Evolutionary conservation across 169 alveolate genomes (phyloP).

Genomic region (Plasmodium sp.): DNA sequence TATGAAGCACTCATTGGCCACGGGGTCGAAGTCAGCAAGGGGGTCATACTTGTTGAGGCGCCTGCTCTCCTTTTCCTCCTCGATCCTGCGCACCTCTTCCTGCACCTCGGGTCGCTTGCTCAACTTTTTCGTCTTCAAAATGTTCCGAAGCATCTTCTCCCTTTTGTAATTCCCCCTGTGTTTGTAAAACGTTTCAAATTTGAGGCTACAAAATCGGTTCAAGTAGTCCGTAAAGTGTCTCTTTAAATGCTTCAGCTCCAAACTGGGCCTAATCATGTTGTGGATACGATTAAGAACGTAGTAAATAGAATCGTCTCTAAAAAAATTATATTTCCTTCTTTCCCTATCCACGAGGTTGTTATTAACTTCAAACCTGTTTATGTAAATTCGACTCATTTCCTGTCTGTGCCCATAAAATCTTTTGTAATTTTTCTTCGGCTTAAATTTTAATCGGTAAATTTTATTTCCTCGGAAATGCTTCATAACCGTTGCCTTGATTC

Average conservation of each 20-base stretch:
- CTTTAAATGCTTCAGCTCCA: conserved; percentile 48
- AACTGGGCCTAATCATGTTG: conserved; percentile 67
- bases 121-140: conserved; percentile 64
- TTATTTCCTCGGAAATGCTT: conserved; percentile 90
- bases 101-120: conserved; percentile 68
- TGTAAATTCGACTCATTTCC: conserved; percentile 82
- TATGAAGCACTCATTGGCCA: conserved; percentile 48
- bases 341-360: conserved; percentile 29
- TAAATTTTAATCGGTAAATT: conserved; percentile 81
- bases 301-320: conserved; percentile 47
- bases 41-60: conserved; percentile 67
- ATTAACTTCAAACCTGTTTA: conserved; percentile 75
- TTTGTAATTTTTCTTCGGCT: conserved; percentile 87
- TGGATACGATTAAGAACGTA: conserved; percentile 66
- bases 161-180: conserved; percentile 71
- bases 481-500: conserved; percentile 83
- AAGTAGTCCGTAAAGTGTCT: conserved; percentile 31
- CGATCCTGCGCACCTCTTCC: conserved; percentile 62
- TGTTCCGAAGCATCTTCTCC: conserved; percentile 59
- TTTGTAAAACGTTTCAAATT: conserved; percentile 68
- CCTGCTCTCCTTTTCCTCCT: conserved; percentile 37
- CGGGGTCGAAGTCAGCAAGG: conserved; percentile 62
- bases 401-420: conserved; percentile 85
- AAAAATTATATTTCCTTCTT: conserved; percentile 63
- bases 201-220: conserved; percentile 39